Conservation (phyloP, 441 rosid genomes). For the Arabidopsis lyrata region DNA sequence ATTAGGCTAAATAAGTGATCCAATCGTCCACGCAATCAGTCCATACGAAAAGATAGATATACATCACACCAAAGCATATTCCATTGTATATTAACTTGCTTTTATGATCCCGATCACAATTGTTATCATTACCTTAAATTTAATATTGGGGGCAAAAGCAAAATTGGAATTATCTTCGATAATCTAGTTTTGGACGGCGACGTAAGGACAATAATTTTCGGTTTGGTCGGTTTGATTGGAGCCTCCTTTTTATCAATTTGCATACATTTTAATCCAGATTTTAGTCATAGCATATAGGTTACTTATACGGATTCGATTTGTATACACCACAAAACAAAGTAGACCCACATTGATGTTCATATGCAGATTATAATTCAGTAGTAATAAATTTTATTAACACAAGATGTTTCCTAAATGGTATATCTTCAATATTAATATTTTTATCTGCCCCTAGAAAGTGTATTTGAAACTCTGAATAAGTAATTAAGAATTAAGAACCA, state of each 20-base stretch:
- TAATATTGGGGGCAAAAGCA: conserved; percentile 35
- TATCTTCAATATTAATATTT: background rate
- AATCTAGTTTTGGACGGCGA: conserved; percentile 31
- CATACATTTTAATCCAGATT: background rate
- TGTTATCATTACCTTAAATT: conserved; percentile 28
- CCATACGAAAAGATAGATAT: conserved; percentile 23
- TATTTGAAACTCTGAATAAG: background rate
- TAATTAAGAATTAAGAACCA: background rate
- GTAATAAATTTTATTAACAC: background rate
- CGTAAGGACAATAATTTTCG: conserved; percentile 29
- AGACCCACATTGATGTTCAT: conserved; percentile 14
- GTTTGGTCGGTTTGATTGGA: conserved; percentile 40
- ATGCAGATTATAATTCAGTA: background rate
- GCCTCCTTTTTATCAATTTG: conserved; percentile 20
- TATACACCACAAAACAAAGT: background rate
- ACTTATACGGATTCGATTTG: background rate
- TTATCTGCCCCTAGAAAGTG: background rate
- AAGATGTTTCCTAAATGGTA: background rate
- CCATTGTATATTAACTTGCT: conserved; percentile 31
- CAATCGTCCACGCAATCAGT: conserved; percentile 36
- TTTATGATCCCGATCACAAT: conserved; percentile 28
- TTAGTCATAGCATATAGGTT: background rate
- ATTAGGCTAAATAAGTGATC: conserved; percentile 13
- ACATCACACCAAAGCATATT: conserved; percentile 39
- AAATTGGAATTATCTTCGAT: conserved; percentile 40